These are phyloP conservation scores for Botrytis aclada DNA, from an alignment of 2,329 filamentous ascomycete genomes.

Conservation along the genomic window DNA sequence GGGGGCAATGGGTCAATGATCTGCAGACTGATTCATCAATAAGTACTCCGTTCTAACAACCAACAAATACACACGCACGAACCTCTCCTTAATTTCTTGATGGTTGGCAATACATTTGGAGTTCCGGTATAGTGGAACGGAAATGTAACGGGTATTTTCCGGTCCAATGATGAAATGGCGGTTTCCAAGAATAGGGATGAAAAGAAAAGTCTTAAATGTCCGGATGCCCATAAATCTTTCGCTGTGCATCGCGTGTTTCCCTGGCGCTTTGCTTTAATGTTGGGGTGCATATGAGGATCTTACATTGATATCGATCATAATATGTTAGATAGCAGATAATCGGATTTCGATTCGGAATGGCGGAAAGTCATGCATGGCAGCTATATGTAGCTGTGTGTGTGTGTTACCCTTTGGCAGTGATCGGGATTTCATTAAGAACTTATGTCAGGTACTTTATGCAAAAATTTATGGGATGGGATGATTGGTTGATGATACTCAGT, in stretches of 20 bases:
- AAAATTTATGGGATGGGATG: conserved; percentile 2
- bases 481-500: conserved; percentile 3
- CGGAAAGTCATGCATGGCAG: not conserved
- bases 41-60: not conserved
- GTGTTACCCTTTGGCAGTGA: not conserved
- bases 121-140: not conserved
- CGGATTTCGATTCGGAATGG: not conserved
- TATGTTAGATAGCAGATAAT: not conserved
- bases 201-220: not conserved
- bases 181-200: not conserved
- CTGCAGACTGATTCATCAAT: not conserved
- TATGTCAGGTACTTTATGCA: conserved; percentile 36
- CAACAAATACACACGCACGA: not conserved
- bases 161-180: not conserved
- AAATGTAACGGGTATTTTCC: not conserved
- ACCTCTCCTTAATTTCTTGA: not conserved
- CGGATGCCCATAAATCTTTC: not conserved
- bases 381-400: not conserved
- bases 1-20: not conserved
- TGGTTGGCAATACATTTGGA: not conserved
- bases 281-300: not conserved
- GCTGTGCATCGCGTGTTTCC: not conserved
- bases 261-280: not conserved
- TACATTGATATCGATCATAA: not conserved
- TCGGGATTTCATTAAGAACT: conserved; percentile 28